Base-by-base conservation (phyloP, 495 filamentous ascomycete species). In the Xylaria grammica region DNA sequence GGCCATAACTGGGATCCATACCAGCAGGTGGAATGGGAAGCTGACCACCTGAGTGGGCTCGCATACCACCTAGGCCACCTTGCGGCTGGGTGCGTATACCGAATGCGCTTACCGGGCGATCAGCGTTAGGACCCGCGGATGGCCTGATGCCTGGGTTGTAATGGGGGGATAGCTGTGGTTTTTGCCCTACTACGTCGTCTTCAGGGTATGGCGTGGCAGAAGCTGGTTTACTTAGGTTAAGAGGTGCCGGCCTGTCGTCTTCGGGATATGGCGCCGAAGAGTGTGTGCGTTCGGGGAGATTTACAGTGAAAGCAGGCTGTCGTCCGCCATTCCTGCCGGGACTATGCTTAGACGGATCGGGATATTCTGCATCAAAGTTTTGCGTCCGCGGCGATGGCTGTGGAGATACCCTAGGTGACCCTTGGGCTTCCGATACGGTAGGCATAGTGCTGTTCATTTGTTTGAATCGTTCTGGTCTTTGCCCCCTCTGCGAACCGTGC, bases 401-500 rank as follows among this genome's bases (percentile, higher is more conserved):
- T n/a, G 72, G 72, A 19, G 72, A 74, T 10, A 63, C 64, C 30
- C 65, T 65, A 2, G 72, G 67, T 49, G 72, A 69, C 26, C 54
- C 65, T 36, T 60, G 54, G 15, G 67, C 72, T 67, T 80, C 78
- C 6, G 68, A 72, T 59, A 89, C 80, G 9, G 86, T 82, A 10
- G 86, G 85, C 68, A 90, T 81, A 11, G 77, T 61, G 38, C 71
- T 72, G 52, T 74, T 73, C 60, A 66, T 66, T 65, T 70, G 77
- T 71, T 77, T 86, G 68, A 91, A 85, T 63, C 89, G 82, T 11
- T 90, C 88, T 1, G 89, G 89, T 53, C 88, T 83, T 59, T 86
- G 85, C 13, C 89, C 89, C 61, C 90, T 86, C 68, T 92, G 90
- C 32, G 94, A 96, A 22, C 92, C 95, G 72, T 98, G 90, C 68